A percentile compares a stretch with the other conserved stretches of the same genome.
Conservation (phyloP, 1,139 yeast genomes). For the Meyerozyma sp. region DNA sequence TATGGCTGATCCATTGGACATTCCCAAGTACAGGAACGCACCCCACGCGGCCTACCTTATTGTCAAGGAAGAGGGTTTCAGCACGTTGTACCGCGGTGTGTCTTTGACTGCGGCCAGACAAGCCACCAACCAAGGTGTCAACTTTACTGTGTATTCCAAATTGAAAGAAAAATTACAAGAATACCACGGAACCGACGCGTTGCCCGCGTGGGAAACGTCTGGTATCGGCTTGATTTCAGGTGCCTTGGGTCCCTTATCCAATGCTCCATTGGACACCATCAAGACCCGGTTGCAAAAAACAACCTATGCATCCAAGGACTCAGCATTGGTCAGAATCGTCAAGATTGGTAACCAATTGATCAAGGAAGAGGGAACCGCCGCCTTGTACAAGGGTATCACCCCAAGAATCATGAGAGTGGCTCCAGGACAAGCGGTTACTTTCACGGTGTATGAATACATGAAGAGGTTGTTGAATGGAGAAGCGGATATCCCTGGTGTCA, state of each 20-base stretch:
- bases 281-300: slow-evolving; percentile 96
- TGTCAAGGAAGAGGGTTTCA: slow-evolving; percentile 85
- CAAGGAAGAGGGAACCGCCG: slow-evolving; percentile 83
- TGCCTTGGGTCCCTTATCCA: slow-evolving; percentile 95
- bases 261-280: slow-evolving; percentile 96
- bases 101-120: slow-evolving; percentile 95
- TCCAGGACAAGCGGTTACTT: slow-evolving; percentile 98
- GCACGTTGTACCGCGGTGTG: slow-evolving; percentile 90
- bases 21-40: slow-evolving; percentile 88
- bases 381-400: slow-evolving; percentile 93
- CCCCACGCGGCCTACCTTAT: slow-evolving; percentile 86
- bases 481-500: slow-evolving; percentile 15
- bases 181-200: slow-evolving; percentile 56
- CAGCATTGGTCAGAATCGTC: slow-evolving; percentile 69
- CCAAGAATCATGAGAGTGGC: slow-evolving; percentile 99
- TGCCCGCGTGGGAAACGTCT: slow-evolving; percentile 95
- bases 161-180: slow-evolving; percentile 67
- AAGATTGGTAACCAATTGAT: slow-evolving; percentile 79
- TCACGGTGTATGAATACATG: slow-evolving; percentile 91
- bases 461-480: slow-evolving; percentile 57
- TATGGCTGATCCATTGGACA: slow-evolving; percentile 73
- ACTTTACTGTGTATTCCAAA: slow-evolving; percentile 91
- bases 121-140: slow-evolving; percentile 98
- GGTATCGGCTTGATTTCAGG: slow-evolving; percentile 88
- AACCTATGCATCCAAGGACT: slow-evolving; percentile 63